These are phyloP conservation scores for Anisodus acutangulus DNA, from an alignment of 257 asterid species.

Conservation along the genomic window DNA sequence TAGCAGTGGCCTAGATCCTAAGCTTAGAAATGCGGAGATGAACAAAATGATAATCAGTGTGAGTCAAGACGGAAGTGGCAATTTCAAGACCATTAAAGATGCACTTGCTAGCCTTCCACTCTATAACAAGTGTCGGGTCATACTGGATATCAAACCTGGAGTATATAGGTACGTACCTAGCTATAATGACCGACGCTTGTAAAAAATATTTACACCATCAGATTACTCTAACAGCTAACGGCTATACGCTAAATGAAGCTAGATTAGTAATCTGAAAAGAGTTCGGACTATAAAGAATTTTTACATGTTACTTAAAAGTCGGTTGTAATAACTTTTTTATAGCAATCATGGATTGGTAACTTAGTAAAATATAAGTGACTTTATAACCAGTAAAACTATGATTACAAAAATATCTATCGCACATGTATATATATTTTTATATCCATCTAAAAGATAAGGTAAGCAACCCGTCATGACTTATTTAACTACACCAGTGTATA, in stretches of 20 bases:
- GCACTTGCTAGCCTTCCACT: slow-evolving; percentile 54
- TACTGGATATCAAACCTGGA: slow-evolving; percentile 52
- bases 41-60: slow-evolving; percentile 44
- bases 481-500: not conserved
- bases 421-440: not conserved
- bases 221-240: not conserved
- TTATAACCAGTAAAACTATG: not conserved
- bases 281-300: not conserved
- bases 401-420: not conserved
- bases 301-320: not conserved
- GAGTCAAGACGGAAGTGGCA: slow-evolving; percentile 56
- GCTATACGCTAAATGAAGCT: not conserved
- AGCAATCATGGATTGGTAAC: not conserved
- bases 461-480: not conserved
- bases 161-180: slow-evolving; percentile 49
- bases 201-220: not conserved
- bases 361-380: not conserved
- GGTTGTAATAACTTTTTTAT: not conserved
- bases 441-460: not conserved
- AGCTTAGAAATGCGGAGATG: slow-evolving; percentile 51
- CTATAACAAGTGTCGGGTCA: slow-evolving; percentile 48
- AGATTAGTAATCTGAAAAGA: too few relatives aligned
- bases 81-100: slow-evolving; percentile 52
- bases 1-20: slow-evolving; percentile 34
- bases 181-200: not conserved